A percentile compares a stretch with the other conserved stretches of the same genome.
These are phyloP conservation scores for Cyclospora cayetanensis DNA, from an alignment of 169 alveolate species.

Conservation along the genomic window DNA sequence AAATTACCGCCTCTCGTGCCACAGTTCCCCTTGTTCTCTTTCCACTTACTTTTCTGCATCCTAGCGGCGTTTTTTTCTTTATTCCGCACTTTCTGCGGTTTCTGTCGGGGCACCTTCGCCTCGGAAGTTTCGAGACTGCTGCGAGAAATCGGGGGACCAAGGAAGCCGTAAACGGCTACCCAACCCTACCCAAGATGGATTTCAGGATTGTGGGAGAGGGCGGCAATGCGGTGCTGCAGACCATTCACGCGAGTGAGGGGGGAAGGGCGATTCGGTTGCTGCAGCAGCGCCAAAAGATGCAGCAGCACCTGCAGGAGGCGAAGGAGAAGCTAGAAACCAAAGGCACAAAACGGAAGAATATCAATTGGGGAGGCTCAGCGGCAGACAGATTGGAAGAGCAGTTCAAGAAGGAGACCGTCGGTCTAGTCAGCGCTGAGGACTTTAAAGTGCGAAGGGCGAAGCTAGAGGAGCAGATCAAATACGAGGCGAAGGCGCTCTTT, in stretches of 20 bases:
- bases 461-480: conserved; percentile 54
- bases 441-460: conserved; percentile 59
- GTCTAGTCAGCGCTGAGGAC: conserved; percentile 67
- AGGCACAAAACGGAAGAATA: conserved; percentile 44
- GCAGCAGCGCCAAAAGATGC: conserved; percentile 62
- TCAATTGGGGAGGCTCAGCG: conserved; percentile 57
- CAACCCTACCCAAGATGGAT: conserved; percentile 23
- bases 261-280: conserved; percentile 70
- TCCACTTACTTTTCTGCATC: no score
- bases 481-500: conserved; percentile 38
- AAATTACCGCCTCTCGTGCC: no score
- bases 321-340: conserved; percentile 62
- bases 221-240: conserved; percentile 72
- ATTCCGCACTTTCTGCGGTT: no score
- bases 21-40: no score
- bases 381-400: conserved; percentile 72
- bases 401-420: conserved; percentile 69
- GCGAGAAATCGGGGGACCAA: no score
- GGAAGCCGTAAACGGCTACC: no score
- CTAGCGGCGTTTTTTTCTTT: no score
- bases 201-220: conserved; percentile 54
- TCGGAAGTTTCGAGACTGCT: no score
- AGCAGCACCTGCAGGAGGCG: conserved; percentile 35
- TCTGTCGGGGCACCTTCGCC: no score
- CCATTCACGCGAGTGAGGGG: conserved; percentile 70